Base-by-base conservation (phyloP, 148 eudicot species). In the Arbutus unedo region DNA sequence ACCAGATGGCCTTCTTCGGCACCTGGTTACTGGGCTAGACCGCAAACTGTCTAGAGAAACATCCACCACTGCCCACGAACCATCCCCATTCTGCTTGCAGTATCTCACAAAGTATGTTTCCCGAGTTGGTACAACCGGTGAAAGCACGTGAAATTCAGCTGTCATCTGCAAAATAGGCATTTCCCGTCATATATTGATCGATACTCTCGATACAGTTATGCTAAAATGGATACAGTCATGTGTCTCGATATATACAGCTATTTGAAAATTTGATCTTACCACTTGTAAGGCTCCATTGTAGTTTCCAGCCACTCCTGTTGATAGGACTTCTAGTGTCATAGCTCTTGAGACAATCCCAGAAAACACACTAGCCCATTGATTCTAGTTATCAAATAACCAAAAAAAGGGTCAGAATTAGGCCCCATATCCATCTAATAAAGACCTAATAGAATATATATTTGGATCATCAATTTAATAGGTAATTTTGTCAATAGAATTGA, bases 1-100 rank as follows among this genome's bases (percentile, higher is more conserved):
- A 75, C 97, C 97, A 10, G 97, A 93, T 0, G 97, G 97, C 79
- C 97, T 85, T 82, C 93, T 85, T 59, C 94, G 84, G 64, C 91
- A 90, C 53, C 90, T 74, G 18, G 89, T 84, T 6, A 89, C 72
- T 0, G 89, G 82, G 81, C 88, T 82, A 23, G 88, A 87, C 64
- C 92, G 91, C n/a, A 91, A 76, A 59, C 81, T 89, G 72, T 93
- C 92, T 86, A 91, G 82, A 15, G 94, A 89, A 83, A 93, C 91
- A 83, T 93, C 97, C n/a, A 91, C 97, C 50, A 93, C 89, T 0
- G 89, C 97, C 97, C 97, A 93, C 3, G 89, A 90, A 51, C 92
- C 91, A 18, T 93, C 91, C 1, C 83, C 86, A 70, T 89, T 93
- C 73, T 93, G 94, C 62, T 93, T 93, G 73, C 93, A 93, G 70